Base-by-base conservation (phyloP, 805 yeast species). In the Yarrowia keelungensis region DNA sequence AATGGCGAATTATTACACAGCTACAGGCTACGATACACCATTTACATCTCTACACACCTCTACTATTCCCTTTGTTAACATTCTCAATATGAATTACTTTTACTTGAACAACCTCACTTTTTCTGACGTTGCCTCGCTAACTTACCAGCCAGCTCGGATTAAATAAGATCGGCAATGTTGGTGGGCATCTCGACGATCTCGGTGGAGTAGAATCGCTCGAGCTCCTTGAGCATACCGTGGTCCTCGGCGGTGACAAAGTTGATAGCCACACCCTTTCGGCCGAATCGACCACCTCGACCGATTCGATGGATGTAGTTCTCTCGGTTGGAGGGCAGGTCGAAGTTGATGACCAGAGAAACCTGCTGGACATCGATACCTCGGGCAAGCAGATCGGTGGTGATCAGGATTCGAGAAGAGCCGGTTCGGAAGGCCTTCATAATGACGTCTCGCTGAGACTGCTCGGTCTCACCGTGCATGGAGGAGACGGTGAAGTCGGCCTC, bases 321-420 rank as follows among this genome's bases (percentile, higher is more conserved):
- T 80, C 90, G 87, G 83, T 89, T 90, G 73, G 87, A 84, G 53
- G 98, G 98, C 75, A 93, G 82, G 80, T 93, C 98, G 82, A 92
- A 93, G 84, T 93, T 93, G 73, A 93, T 91, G 72, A 93, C 98
- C 74, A 94, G 85, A 41, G 97, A 92, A 69, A 93, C 97, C 82
- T 93, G 98, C 83, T 93, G 98, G 68, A 93, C 97, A 82, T 93
- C 98, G 73, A 93, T 93, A 81, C 98, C 98, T 82, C 98, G 88
- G 49, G 98, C 98, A 89, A 94, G 90, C 76, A 95, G 90, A 81
- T 95, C 99, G 50, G 99, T 95, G 73, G 98, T 89, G 77, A 95
- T 95, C 78, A 95, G 83, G 64, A 95, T 94, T 78, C 99, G 87
- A 68, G 97, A 91, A 73, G 90, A 87, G 70, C 99, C 99, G 70